Conservation (phyloP, 2,329 filamentous ascomycete species). For the Dothideomycetes sp. region DNA sequence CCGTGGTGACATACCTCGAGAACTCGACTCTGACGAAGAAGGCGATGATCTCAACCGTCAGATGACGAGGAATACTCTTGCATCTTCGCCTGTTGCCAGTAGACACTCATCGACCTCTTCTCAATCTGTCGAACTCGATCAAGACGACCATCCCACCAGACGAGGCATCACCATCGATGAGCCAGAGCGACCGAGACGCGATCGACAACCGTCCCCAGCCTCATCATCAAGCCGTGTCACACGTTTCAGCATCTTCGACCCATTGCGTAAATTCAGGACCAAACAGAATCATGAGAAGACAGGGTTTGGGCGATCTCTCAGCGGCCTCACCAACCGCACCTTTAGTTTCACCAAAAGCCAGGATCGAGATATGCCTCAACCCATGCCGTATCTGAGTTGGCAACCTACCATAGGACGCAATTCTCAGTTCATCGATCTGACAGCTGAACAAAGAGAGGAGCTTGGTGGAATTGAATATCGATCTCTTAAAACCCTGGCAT, state of each 20-base stretch:
- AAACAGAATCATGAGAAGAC: constrained; percentile 2
- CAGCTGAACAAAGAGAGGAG: constrained; percentile 86
- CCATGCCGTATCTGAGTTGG: constrained; percentile 87
- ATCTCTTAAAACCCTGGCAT: constrained; percentile 72
- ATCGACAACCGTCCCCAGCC: constrained; percentile 14
- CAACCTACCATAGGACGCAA: constrained; percentile 88
- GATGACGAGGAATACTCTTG: constrained; percentile 21
- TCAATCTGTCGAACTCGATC: constrained; percentile 22
- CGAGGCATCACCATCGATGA: constrained; percentile 60
- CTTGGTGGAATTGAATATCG: constrained; percentile 94
- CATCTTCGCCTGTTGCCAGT: constrained; percentile 5
- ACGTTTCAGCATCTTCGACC: constrained; percentile 15
- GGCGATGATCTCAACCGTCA: constrained; percentile 23
- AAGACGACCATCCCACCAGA: constrained; percentile 32
- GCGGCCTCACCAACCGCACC: constrained; percentile 13
- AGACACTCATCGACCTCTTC: background rate
- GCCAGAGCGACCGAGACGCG: constrained; percentile 40
- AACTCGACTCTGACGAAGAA: constrained; percentile 39
- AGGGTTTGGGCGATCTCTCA: constrained; percentile 10
- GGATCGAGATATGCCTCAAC: constrained; percentile 43
- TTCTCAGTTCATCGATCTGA: constrained; percentile 80
- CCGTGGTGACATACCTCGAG: constrained; percentile 61
- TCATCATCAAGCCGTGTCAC: background rate
- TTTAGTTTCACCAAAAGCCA: constrained; percentile 24
- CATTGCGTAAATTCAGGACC: constrained; percentile 4